Percentiles rank a stretch among this genome's conserved stretches.
phyloP scores from a whole-genome alignment of 164 flowering plant species.

The grape (Vitis vinifera) region ASM3070453v1 NC_081811.1:20269001-20269500 shows the following conservation, averaged over 20 bases:
- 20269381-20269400: constrained; percentile 9
- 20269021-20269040: too few species aligned
- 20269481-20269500: constrained; percentile 93
- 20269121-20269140: background rate
- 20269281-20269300: constrained; percentile 46
- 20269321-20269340: constrained; percentile 16
- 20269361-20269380: constrained; percentile 32
- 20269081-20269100: too few species aligned
- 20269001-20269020: too few species aligned
- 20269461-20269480: constrained; percentile 66
- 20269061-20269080: too few species aligned
- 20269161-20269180: too few species aligned
- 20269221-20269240: constrained; percentile 3
- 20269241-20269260: constrained; percentile 10
- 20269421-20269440: constrained; percentile 37
- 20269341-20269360: constrained; percentile 44
- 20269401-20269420: constrained; percentile 34
- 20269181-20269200: too few species aligned
- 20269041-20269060: too few species aligned
- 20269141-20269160: background rate
- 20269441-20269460: constrained; percentile 42
- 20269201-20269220: constrained; percentile 1
- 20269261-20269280: constrained; percentile 34
- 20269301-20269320: constrained; percentile 16
- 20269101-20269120: too few species aligned